Conservation (phyloP, 192 early-diverging fungal species). For the Entophlyctis helioformis region DNA sequence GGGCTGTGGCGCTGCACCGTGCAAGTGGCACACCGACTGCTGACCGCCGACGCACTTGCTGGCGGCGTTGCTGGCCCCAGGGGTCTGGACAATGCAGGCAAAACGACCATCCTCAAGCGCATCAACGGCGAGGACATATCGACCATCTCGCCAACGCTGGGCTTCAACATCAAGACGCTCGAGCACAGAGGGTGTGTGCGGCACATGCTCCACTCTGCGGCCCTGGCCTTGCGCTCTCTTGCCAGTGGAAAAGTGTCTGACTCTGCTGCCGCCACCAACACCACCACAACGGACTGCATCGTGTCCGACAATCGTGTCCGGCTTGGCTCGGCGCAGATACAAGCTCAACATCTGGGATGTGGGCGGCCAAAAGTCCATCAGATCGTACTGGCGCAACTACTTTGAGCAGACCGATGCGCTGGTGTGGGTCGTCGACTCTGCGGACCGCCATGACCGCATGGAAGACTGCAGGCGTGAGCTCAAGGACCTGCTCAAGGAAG, state of each 20-base stretch:
- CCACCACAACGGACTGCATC: neutral
- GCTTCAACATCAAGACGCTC: slow-evolving; percentile 96
- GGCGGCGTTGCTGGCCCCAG: slow-evolving; percentile 15
- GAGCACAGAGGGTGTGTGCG: slow-evolving; percentile 57
- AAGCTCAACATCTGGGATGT: slow-evolving; percentile 94
- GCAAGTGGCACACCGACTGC: no score
- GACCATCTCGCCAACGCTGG: slow-evolving; percentile 88
- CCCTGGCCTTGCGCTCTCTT: no score
- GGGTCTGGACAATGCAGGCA: slow-evolving; percentile 97
- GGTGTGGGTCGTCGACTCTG: slow-evolving; percentile 96
- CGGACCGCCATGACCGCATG: slow-evolving; percentile 68
- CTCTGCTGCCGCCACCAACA: no score
- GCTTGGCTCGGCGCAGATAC: no score
- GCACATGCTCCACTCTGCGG: no score
- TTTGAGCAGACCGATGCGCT: slow-evolving; percentile 98
- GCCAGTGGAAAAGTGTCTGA: neutral
- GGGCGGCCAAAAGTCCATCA: slow-evolving; percentile 92
- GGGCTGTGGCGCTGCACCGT: no score
- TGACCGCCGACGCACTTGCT: no score
- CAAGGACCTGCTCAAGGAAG: slow-evolving; percentile 68
- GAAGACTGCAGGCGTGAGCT: slow-evolving; percentile 74
- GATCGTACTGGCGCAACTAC: slow-evolving; percentile 98
- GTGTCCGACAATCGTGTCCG: no score
- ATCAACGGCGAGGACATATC: slow-evolving; percentile 88
- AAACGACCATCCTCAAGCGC: slow-evolving; percentile 93